Conservation (phyloP, 345 rosid genomes). For the Mangifera indica region DNA sequence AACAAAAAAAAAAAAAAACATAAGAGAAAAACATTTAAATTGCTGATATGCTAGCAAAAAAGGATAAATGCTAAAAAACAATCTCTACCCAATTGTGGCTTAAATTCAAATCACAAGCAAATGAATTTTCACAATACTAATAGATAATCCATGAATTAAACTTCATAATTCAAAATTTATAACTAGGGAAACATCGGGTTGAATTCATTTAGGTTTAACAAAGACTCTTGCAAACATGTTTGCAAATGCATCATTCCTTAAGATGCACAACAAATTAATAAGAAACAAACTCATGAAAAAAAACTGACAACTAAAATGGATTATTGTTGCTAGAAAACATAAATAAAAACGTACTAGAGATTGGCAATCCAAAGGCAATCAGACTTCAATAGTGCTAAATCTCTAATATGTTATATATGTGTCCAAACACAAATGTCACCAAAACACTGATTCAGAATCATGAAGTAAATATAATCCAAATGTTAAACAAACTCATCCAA, state of each 20-base stretch:
- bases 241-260: not conserved
- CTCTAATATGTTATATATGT: not conserved
- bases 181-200: not conserved
- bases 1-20: too few relatives aligned
- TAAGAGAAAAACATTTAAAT: not conserved
- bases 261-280: not conserved
- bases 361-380: not conserved
- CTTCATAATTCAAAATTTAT: not conserved
- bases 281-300: not conserved
- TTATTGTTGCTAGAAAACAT: not conserved
- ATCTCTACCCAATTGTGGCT: not conserved
- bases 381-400: not conserved
- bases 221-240: not conserved
- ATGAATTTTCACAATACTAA: not conserved
- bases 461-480: not conserved
- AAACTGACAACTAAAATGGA: not conserved
- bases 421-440: not conserved
- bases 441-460: not conserved
- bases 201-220: not conserved
- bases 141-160: not conserved
- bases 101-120: not conserved
- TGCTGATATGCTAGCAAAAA: not conserved
- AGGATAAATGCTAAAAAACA: not conserved
- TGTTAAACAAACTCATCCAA: conserved; percentile 5
- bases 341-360: not conserved